Base-by-base conservation (phyloP, 306 rosid species). In the Sindora glabra region DNA sequence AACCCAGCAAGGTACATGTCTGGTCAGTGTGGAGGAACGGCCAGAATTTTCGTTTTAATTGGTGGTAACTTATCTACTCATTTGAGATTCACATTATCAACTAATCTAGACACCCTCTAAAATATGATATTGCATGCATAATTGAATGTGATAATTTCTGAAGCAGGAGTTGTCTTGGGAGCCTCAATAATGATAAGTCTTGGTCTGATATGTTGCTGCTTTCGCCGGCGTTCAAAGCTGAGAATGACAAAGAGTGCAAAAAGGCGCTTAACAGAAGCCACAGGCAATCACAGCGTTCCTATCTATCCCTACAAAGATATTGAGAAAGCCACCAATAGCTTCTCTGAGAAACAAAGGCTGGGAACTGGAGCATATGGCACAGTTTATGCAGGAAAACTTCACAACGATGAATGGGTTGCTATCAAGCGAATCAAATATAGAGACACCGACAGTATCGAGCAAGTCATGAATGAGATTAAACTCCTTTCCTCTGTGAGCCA, bases 301-400 rank as follows among this genome's bases (percentile, higher is more conserved):
- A 64, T 89, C 24, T 88, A 86, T 49, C 62, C 82, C 59, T 82
- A 80, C 82, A 92, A 75, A 73, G 96, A 86, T 74, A 84, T 92
- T 0, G 94, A 78, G 75, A 89, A 65, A 71, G 96, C 96, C 39
- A 92, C 99, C 3, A 78, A 74, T 59, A 64, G 82, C 52, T 92
- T 92, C 89, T 84, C 99, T 5, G 96, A 89, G 22, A 82, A 80
- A 42, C 87, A 82, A 38, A 72, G 79, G 56, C 76, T 92, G 0
- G 96, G 99, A 51, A 82, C 82, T 1, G 99, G 99, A 5, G 99
- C 96, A 13, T 92, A 78, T 55, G 96, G 94, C 5, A 86, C 99
- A 12, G 99, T 92, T 34, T 89, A 86, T 46, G 95, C 94, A 2
- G 99, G 86, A 27, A 92, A 84, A 59, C 83, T 92, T 34, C 64